A percentile compares a stretch with the other conserved stretches of the same genome.
Conservation (phyloP, 2,329 filamentous ascomycete species). For the Fusarium sp. region DNA sequence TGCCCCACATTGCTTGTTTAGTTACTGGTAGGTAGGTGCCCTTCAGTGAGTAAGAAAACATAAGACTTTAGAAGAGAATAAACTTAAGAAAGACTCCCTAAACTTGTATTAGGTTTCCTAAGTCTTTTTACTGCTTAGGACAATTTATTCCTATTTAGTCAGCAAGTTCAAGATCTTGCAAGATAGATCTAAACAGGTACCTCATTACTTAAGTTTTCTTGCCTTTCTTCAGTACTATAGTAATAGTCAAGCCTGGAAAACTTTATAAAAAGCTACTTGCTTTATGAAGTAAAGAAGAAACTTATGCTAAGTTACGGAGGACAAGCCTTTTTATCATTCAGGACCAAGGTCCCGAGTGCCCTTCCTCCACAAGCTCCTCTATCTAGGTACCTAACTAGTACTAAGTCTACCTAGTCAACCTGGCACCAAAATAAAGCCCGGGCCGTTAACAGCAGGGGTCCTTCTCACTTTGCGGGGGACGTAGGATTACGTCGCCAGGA, state of each 20-base stretch:
- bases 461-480: slow-evolving; percentile 28
- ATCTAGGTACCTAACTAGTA: too few species aligned
- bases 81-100: neutral
- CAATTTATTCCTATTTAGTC: too few species aligned
- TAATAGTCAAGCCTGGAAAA: neutral
- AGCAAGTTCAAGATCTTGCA: too few species aligned
- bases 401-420: neutral
- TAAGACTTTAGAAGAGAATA: neutral
- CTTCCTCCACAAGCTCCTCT: neutral
- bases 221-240: neutral
- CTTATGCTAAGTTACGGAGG: neutral
- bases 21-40: neutral
- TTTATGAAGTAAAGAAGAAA: neutral
- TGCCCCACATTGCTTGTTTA: neutral
- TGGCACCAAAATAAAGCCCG: neutral
- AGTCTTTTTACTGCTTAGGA: neutral
- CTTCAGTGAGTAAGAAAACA: neutral
- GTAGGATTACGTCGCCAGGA: slow-evolving; percentile 13
- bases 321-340: neutral
- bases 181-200: too few species aligned
- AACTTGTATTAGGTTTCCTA: neutral
- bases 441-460: slow-evolving; percentile 15
- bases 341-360: neutral
- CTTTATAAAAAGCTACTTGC: neutral
- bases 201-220: neutral